These are phyloP conservation scores for Trametes punicea DNA, from an alignment of 768 basidiomycete genomes.

Conservation along the genomic window DNA sequence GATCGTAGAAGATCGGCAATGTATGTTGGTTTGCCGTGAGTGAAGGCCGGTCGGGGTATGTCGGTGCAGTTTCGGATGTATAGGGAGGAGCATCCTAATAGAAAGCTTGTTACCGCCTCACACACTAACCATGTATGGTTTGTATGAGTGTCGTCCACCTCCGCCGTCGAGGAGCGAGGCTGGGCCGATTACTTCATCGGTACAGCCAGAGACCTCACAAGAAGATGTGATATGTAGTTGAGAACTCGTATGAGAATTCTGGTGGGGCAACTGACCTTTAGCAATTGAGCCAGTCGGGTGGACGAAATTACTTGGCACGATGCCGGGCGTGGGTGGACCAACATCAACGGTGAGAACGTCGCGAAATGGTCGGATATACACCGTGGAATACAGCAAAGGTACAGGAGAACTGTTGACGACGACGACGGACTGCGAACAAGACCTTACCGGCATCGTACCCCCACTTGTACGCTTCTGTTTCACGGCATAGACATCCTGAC, in stretches of 20 bases:
- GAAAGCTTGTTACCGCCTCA: conserved; percentile 20
- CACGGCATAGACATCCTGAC: conserved; percentile 45
- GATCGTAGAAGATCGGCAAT: conserved; percentile 15
- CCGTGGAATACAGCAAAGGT: conserved; percentile 15
- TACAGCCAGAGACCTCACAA: not conserved
- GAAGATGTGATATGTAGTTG: not conserved
- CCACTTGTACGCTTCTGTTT: not conserved
- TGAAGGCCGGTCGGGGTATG: conserved; percentile 17
- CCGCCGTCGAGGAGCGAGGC: not conserved
- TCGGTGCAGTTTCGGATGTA: conserved; percentile 19
- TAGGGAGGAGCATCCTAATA: conserved; percentile 13
- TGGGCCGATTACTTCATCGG: not conserved
- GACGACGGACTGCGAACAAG: not conserved
- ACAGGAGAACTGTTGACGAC: conserved; percentile 4
- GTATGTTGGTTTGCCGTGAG: conserved; percentile 16
- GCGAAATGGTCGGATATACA: conserved; percentile 21
- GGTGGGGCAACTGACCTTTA: not conserved
- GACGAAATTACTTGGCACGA: not conserved
- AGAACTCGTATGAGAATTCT: not conserved
- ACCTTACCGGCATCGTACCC: conserved; percentile 5
- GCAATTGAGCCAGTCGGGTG: not conserved
- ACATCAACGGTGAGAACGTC: conserved; percentile 12
- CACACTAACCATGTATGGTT: conserved; percentile 17
- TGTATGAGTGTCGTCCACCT: conserved; percentile 1
- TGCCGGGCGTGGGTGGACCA: not conserved